These are phyloP conservation scores for Penicillium sp. DNA, from an alignment of 2,329 filamentous ascomycete genomes.

Conservation along the genomic window DNA sequence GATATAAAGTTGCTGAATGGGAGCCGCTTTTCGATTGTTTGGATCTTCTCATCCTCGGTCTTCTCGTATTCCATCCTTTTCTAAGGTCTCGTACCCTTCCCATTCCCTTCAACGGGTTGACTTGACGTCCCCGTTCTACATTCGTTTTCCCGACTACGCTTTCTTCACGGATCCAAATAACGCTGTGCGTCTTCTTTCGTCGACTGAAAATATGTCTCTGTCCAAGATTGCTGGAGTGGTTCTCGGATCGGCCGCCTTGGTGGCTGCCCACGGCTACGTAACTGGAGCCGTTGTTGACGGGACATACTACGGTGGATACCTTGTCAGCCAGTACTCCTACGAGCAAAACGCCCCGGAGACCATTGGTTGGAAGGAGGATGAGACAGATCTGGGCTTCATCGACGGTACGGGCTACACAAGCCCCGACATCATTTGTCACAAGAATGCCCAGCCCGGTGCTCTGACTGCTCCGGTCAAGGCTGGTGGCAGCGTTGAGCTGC, in stretches of 20 bases:
- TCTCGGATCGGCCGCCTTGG: slow-evolving; percentile 35
- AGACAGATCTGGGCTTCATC: slow-evolving; percentile 54
- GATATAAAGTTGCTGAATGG: slow-evolving; percentile 17
- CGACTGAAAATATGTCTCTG: slow-evolving; percentile 29
- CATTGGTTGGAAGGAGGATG: slow-evolving; percentile 54
- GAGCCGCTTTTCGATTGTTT: background rate
- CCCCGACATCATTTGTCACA: slow-evolving; percentile 60
- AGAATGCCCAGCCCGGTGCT: slow-evolving; percentile 49
- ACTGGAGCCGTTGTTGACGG: slow-evolving; percentile 35
- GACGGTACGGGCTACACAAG: slow-evolving; percentile 45
- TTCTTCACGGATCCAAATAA: slow-evolving; percentile 19
- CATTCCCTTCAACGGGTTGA: slow-evolving; percentile 25
- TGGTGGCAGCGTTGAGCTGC: slow-evolving; percentile 54
- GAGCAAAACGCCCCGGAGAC: slow-evolving; percentile 36
- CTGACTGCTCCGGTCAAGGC: slow-evolving; percentile 56
- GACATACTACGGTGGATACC: slow-evolving; percentile 40
- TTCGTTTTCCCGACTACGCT: slow-evolving; percentile 22
- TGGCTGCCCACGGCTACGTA: slow-evolving; percentile 40
- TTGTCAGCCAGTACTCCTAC: slow-evolving; percentile 36
- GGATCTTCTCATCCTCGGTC: slow-evolving; percentile 24
- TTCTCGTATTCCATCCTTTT: slow-evolving; percentile 29
- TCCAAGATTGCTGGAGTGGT: slow-evolving; percentile 32
- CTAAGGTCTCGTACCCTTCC: slow-evolving; percentile 28
- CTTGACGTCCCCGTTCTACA: slow-evolving; percentile 34
- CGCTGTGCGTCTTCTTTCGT: slow-evolving; percentile 30